Conservation (phyloP, 257 asterid species). For the Primulina huaijiensis region DNA sequence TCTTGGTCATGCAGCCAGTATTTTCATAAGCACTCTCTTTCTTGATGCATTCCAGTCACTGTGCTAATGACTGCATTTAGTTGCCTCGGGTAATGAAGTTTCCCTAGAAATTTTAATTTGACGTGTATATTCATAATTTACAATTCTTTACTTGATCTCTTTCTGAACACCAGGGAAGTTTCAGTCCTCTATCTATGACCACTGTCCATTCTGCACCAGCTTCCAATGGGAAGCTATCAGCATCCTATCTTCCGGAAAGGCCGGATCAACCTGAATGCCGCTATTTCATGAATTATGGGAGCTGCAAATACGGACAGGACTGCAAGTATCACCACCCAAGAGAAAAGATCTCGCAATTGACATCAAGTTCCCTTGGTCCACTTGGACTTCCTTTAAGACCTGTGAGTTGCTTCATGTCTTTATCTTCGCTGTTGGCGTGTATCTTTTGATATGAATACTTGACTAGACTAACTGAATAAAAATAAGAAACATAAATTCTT, state of each 20-base stretch:
- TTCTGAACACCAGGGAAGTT: slow-evolving; percentile 39
- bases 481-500: neutral
- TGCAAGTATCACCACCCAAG: slow-evolving; percentile 74
- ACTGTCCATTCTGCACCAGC: slow-evolving; percentile 36
- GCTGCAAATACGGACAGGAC: slow-evolving; percentile 59
- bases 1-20: neutral
- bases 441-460: slow-evolving; percentile 3
- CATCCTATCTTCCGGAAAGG: slow-evolving; percentile 50
- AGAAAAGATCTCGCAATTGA: slow-evolving; percentile 39
- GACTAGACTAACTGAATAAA: neutral
- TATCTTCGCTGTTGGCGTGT: slow-evolving; percentile 17
- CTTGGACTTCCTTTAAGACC: slow-evolving; percentile 68
- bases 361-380: slow-evolving; percentile 47
- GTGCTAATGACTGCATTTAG: neutral
- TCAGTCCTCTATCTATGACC: slow-evolving; percentile 32
- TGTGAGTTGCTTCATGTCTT: slow-evolving; percentile 40
- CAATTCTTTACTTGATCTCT: slow-evolving; percentile 12
- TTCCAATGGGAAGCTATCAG: slow-evolving; percentile 38
- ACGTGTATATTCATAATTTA: neutral
- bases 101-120: neutral
- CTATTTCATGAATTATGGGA: slow-evolving; percentile 54
- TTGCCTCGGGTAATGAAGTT: neutral
- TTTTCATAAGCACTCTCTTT: neutral
- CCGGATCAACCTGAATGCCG: slow-evolving; percentile 78
- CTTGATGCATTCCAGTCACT: slow-evolving; percentile 1